phyloP scores from a whole-genome alignment of 129 eudicot genomes.

The Tanacetum coccineum region DNA sequence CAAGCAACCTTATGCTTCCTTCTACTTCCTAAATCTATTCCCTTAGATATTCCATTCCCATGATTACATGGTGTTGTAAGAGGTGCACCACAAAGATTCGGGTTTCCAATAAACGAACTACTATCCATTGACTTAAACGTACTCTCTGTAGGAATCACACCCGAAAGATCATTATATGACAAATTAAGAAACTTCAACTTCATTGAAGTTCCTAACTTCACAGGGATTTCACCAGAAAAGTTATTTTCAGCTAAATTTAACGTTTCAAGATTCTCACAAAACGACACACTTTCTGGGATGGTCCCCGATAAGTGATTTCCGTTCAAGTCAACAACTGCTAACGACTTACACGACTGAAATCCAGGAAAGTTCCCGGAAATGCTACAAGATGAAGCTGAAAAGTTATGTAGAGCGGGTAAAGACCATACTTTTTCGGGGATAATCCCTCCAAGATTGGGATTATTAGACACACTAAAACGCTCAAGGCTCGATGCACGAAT shows the following conservation, averaged over 20 bases:
- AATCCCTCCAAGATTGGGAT: slow-evolving; percentile 66
- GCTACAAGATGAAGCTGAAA: slow-evolving; percentile 76
- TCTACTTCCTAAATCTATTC: slow-evolving; percentile 49
- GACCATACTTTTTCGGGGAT: slow-evolving; percentile 67
- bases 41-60: slow-evolving; percentile 43
- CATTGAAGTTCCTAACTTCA: slow-evolving; percentile 42
- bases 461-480: slow-evolving; percentile 75
- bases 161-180: slow-evolving; percentile 78
- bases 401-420: slow-evolving; percentile 55
- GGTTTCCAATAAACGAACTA: slow-evolving; percentile 77
- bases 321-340: slow-evolving; percentile 53
- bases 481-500: slow-evolving; percentile 52
- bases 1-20: slow-evolving; percentile 74
- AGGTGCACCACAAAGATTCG: slow-evolving; percentile 80
- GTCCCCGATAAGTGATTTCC: slow-evolving; percentile 53
- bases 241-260: slow-evolving; percentile 57
- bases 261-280: slow-evolving; percentile 48
- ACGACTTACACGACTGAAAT: slow-evolving; percentile 52
- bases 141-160: slow-evolving; percentile 57
- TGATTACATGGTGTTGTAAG: slow-evolving; percentile 45
- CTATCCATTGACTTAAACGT: slow-evolving; percentile 49
- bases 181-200: slow-evolving; percentile 57
- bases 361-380: slow-evolving; percentile 66
- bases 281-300: slow-evolving; percentile 52
- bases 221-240: slow-evolving; percentile 55